Base-by-base conservation (phyloP, 179 eudicot genomes). In the Beta macrorhiza region DNA sequence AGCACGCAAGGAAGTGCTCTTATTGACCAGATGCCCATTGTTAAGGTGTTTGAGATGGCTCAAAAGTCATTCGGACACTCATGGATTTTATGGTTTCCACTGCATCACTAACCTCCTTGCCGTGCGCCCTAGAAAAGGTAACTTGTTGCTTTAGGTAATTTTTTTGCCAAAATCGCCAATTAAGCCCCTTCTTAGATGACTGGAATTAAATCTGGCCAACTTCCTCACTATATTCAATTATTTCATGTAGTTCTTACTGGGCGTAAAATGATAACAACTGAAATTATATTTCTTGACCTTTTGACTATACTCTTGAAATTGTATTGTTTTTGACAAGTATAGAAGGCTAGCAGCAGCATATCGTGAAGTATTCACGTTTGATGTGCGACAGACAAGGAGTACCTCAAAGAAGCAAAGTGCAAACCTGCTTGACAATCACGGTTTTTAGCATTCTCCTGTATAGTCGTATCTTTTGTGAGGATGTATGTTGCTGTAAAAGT, bases 311-410 rank as follows among this genome's bases (percentile, higher is more conserved):
- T 29, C 32, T 29, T 29, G 32, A 29, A 29, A 29, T 29, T 29
- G 32, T 29, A 29, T 29, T 29, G 32, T 29, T 29, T 29, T 29
- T 29, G 32, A 29, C 32, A 29, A 29, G 32, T 29, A n/a, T 12
- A 67, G 1, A 67, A 67, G 17, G 10, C 1, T 44, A 32, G 49
- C 55, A 16, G 55, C 29, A 70, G 17, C 74, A 70, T 69, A 59
- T 59, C 14, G 20, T 42, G 37, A 16, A 37, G 37, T 22, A 42
- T 45, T 3, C 22, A 45, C 11, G 29, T 63, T 8, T 76, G 69
- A 76, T 17, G 69, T 76, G 79, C 20, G 55, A 74, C 37, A 4
- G 13, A 75, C 53, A 57, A 7, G 64, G 56, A 56, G 45, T 75
- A 12, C 14, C 32, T 29, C 32, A 29, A 29, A 29, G 32, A 29